Evolutionary conservation across 1,284 basidiomycete species (phyloP).

Genomic region (Takashimella koratensis): DNA sequence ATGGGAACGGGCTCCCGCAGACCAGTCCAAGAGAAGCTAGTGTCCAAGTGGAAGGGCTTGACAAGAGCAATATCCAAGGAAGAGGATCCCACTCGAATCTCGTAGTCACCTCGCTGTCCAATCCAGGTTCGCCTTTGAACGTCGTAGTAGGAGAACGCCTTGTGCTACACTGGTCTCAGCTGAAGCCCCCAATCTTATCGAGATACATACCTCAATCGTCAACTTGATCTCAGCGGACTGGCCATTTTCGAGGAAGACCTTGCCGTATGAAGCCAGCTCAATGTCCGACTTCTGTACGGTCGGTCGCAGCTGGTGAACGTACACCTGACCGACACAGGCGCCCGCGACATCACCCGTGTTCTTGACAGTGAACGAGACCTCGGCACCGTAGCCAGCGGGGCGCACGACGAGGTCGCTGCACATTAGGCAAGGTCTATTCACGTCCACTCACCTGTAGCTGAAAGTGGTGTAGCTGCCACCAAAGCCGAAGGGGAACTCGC

Average conservation of each 20-base stretch:
- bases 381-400: slow-evolving; percentile 9
- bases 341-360: slow-evolving; percentile 33
- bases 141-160: slow-evolving; percentile 27
- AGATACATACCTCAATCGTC: slow-evolving; percentile 23
- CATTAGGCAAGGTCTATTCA: background rate
- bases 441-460: slow-evolving; percentile 35
- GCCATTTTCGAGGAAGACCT: slow-evolving; percentile 38
- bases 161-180: slow-evolving; percentile 14
- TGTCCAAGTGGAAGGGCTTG: slow-evolving; percentile 19
- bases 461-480: slow-evolving; percentile 57
- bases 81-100: slow-evolving; percentile 21
- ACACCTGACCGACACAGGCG: slow-evolving; percentile 50
- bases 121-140: slow-evolving; percentile 17
- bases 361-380: slow-evolving; percentile 27
- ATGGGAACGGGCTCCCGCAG: slow-evolving; percentile 32
- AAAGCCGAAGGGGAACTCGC: slow-evolving; percentile 55
- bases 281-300: slow-evolving; percentile 16
- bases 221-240: slow-evolving; percentile 30
- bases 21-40: slow-evolving; percentile 53
- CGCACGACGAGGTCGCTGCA: slow-evolving; percentile 9
- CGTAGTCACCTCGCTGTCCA: slow-evolving; percentile 20
- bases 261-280: slow-evolving; percentile 43
- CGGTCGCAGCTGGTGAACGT: slow-evolving; percentile 51
- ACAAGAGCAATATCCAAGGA: slow-evolving; percentile 11
- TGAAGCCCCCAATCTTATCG: background rate